Evolutionary conservation across 257 asterid genomes (phyloP), one percentile per base, ranked within the genome.

Genomic region (Solanum rostratum): DNA sequence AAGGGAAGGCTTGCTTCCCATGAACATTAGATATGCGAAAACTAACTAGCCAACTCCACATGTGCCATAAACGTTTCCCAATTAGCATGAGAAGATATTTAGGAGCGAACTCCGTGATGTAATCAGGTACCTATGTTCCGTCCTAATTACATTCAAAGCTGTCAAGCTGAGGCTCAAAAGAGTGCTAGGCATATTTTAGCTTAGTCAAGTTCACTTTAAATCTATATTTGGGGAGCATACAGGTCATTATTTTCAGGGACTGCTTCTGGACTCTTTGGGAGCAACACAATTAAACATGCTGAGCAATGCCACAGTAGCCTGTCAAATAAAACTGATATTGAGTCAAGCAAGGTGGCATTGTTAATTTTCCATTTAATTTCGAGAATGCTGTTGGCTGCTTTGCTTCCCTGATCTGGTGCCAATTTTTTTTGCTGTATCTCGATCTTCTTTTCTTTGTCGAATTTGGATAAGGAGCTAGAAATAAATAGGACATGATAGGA

Each of bases 141-240:
- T 81, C 76, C 84, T 59, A 55, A 46, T 5, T 59, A 27, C 63
- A 16, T 46, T 60, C 10, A 18, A 81, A 39, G 43, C 60, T 46
- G 74, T 81, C 74, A 22, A 55, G 76, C 46, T 81, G 76, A 60
- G 27, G 59, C 54, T 88, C 88, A 24, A 83, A 85, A 16, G 81
- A 22, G 60, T 46, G 20, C 24, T 22, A 13, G 14, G 41, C 81
- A 74, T 15, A 14, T 69, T 69, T 39, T 69, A 69, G 18, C 66
- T 39, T 19, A 39, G 29, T 69, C 52, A 39, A 69, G 79, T 19
- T 69, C 79, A 52, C 22, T 74, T 74, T 16, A 24, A 74, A 45
- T 74, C 15, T 14, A 46, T 24, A 14, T 46, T 74, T 46, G 43
- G 81, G 81, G 60, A 74, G 81, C 60, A 15, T 46, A 24, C 59